phyloP scores from a whole-genome alignment of 2,329 filamentous ascomycete species.

The Knufia fluminis region DNA sequence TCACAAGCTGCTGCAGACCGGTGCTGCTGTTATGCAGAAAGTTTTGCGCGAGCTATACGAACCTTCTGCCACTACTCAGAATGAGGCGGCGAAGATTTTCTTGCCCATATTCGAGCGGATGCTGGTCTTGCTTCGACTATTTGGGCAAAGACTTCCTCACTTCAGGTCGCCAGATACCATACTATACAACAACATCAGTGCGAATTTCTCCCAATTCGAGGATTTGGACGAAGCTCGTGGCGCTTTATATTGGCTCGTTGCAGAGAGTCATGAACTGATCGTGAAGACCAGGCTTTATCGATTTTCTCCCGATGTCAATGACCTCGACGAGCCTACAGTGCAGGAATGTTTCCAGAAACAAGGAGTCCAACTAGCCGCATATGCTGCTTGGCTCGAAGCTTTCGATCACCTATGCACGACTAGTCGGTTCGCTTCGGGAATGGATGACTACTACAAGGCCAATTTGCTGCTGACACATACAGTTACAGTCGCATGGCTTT shows the following conservation, averaged over 20 bases:
- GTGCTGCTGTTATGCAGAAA: neutral
- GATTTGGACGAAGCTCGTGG: neutral
- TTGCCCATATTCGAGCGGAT: conserved; percentile 6
- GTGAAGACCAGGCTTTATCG: neutral
- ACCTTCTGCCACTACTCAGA: neutral
- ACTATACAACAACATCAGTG: neutral
- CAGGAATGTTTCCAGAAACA: neutral
- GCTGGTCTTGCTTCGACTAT: neutral
- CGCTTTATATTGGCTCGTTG: neutral
- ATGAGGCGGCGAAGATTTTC: neutral
- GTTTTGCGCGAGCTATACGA: neutral
- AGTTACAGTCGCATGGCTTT: conserved; percentile 1
- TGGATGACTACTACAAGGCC: neutral
- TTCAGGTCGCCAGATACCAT: neutral
- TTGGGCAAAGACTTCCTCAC: neutral
- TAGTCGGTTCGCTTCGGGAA: neutral
- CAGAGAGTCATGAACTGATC: conserved; percentile 2
- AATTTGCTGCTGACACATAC: neutral
- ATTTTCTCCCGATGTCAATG: neutral
- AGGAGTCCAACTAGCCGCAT: neutral
- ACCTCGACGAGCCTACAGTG: neutral
- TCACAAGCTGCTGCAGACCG: neutral
- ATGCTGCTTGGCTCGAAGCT: neutral
- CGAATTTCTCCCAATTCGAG: neutral
- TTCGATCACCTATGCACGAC: neutral